Evolutionary conservation across 345 rosid species (phyloP), one percentile per base, ranked within the genome.

Genomic region (Euphorbia peplus): DNA sequence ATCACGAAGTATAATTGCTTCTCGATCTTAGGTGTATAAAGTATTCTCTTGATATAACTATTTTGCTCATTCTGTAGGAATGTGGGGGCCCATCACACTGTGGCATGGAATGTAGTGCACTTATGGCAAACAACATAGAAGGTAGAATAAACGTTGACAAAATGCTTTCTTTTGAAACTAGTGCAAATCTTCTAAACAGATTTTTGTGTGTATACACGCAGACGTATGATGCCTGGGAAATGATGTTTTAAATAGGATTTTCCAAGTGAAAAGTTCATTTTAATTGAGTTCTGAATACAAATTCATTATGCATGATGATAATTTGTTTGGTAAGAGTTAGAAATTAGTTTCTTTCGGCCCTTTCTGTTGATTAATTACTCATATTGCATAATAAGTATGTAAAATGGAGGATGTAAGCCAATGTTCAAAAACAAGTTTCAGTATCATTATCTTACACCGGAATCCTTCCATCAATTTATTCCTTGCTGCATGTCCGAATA

Each of bases 51-150:
- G 12, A 19, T 35, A 22, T 67, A 15, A 22, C 30, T 37, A 1
- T 29, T 24, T 53, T 66, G 32, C 21, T 25, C 41, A 41, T 47
- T 48, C 58, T 77, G 69, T 75, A 92, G 99, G 91, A 80, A 41
- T 92, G 98, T 16, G 99, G 98, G 63, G 96, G 90, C 63, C 74
- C 89, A 72, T 82, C 85, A 52, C 93, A 28, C 55, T 92, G 99
- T 73, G 98, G 98, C 73, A 83, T 79, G 75, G 86, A 70, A 66
- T 95, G 97, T 65, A 84, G 91, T 80, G 98, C 91, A 52, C 91
- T 95, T 70, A 82, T 85, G 67, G 81, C 87, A 56, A 82, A 79
- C 60, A 83, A 72, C 60, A 32, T 76, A 39, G 84, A 68, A 83
- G 99, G 98, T 95, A 84, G 61, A 37, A 50, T 39, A 46, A 53